Percentiles rank a stretch among this genome's conserved stretches.
Evolutionary conservation across 2,329 filamentous ascomycete genomes (phyloP).

Genomic region (Alternaria arbusti): DNA sequence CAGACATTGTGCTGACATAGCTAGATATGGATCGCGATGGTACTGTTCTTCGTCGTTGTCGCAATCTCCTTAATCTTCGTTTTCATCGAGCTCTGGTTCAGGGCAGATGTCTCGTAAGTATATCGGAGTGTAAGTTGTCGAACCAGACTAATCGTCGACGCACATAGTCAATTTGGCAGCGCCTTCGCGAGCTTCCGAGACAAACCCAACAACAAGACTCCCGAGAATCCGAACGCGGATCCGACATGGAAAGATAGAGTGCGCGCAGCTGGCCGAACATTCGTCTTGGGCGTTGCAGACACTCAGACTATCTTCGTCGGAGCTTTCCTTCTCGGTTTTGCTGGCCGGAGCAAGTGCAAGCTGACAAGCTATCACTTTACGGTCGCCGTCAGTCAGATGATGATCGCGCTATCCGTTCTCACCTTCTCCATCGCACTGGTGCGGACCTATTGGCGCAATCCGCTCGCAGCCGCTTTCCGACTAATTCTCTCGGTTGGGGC

Average conservation of each 20-base stretch:
- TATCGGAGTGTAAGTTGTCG: accelerated
- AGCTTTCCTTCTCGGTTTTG: not conserved
- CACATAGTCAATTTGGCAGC: not conserved
- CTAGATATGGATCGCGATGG: not conserved
- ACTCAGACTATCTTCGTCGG: not conserved
- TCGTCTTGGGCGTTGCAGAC: not conserved
- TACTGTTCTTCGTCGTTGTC: not conserved
- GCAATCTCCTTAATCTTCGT: not conserved
- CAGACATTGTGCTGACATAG: not conserved
- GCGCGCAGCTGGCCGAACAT: not conserved
- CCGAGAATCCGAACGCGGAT: not conserved
- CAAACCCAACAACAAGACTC: not conserved
- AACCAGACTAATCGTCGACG: not conserved
- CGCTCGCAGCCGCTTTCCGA: not conserved
- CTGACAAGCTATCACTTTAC: not conserved
- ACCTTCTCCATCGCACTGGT: not conserved
- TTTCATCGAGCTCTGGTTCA: not conserved
- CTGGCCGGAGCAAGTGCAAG: not conserved
- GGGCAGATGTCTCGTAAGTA: not conserved
- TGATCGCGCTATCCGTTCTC: not conserved
- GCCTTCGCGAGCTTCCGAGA: not conserved
- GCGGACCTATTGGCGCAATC: not conserved
- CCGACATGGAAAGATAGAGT: not conserved
- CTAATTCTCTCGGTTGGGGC: not conserved
- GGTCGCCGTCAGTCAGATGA: not conserved